These are phyloP conservation scores for Ceriops tagal DNA, from an alignment of 345 rosid genomes.

Conservation along the genomic window DNA sequence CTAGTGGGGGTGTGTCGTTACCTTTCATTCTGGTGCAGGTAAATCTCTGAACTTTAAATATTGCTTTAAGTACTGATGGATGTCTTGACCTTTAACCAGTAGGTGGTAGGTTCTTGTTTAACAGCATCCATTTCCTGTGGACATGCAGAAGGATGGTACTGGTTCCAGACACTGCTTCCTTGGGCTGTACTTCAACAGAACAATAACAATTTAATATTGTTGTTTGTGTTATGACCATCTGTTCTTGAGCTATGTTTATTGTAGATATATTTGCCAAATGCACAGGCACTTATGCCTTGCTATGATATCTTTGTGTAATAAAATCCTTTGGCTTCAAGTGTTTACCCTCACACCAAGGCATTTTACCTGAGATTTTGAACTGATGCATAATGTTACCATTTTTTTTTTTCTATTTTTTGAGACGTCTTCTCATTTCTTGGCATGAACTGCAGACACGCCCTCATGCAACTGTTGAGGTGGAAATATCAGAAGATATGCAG, in stretches of 20 bases:
- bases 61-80: background rate
- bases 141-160: background rate
- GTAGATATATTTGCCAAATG: too few species aligned
- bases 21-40: constrained; percentile 99
- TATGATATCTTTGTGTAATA: background rate
- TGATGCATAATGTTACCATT: too few species aligned
- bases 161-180: background rate
- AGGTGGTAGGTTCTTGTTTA: background rate
- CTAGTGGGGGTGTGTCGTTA: constrained; percentile 83
- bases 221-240: background rate
- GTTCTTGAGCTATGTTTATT: too few species aligned
- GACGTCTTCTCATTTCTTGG: background rate
- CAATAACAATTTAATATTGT: background rate
- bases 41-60: constrained; percentile 20
- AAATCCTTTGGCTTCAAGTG: background rate
- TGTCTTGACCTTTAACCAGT: background rate
- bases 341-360: background rate
- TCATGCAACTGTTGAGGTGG: constrained; percentile 99
- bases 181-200: background rate
- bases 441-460: constrained; percentile 71
- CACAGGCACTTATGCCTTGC: background rate
- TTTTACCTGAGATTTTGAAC: too few species aligned
- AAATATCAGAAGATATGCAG: constrained; percentile 99
- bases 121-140: background rate
- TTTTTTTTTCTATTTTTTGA: background rate